Base-by-base conservation (phyloP, 208 protist genomes). In the Leishmania gerbilli region DNA sequence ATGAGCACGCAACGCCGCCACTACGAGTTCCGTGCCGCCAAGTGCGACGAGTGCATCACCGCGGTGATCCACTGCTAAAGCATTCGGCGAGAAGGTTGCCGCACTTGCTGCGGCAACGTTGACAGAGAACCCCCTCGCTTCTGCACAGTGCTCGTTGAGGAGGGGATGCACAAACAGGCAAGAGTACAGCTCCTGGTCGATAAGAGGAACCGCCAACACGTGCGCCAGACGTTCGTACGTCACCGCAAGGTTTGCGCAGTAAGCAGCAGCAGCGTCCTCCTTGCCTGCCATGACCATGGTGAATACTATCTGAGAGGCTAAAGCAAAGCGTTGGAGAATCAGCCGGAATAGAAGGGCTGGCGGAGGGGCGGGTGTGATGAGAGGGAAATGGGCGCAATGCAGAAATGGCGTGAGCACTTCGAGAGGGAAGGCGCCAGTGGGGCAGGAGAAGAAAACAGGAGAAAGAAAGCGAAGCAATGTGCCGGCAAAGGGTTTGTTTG, bases 161-260 rank as follows among this genome's bases (percentile, higher is more conserved):
- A 92, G 79, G 2, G 82, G 75, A 2, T 40, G 24, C 1, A 92
- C 7, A 72, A 92, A 89, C 34, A 90, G 69, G 24, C 42, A 55
- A 19, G 83, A 71, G 67, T 92, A 87, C 19, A 92, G 40, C 56
- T 87, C 82, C 13, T 69, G 55, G 17, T 92, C 89, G 17, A 90
- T 83, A 4, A 45, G 72, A 11, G 89, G 89, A 17, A 92, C 56
- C 24, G 60, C 71, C 45, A 92, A 74, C 24, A 71, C 64, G 3
- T 65, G 34, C 45, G 77, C 67, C 24, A 89, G 87, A 21, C 71
- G 58, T 5, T 84, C 62, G 77, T 89, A 89, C n/a, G 77, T 53
- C 8, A 55, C 62, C 1, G 56, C 74, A 13, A 81, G 72, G 27
- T 62, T 71, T 31, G 68, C 72, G 74, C 82, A 85, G 82, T 85